Base-by-base conservation (phyloP, 2,329 filamentous ascomycete genomes). In the Coniosporium tulheliwenetii region DNA sequence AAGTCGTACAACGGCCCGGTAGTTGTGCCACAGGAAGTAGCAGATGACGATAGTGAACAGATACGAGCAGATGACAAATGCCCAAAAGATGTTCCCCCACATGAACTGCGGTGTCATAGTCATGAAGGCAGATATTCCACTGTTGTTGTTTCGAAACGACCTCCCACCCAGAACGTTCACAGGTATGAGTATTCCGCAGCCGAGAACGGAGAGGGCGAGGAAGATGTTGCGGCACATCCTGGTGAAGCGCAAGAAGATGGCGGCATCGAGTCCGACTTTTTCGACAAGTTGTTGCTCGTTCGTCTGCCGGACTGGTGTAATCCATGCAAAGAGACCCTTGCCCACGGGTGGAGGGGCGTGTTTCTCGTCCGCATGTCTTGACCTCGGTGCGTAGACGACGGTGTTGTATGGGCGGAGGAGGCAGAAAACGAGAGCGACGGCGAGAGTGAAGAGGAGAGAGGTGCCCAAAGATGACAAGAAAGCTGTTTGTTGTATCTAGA, bases 171-270 rank as follows among this genome's bases (percentile, higher is more conserved):
- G 39, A n/a, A 84, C 61, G 54, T 94, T 89, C 52, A 93, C 65
- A 0, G 91, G 91, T 33, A 95, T 77, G 47, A 95, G 69, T 44
- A 96, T 75, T 40, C 68, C 69, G 48, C 84, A 80, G 13, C 83
- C 85, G 30, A 93, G 59, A 5, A 93, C 47, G 26, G 78, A 73
- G 41, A 95, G 63, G 7, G 75, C 63, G 26, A 82, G 55, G 56
- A 96, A 94, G 47, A 96, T 83, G 57, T 94, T 91, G 44, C 91
- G 79, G 55, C 84, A 84, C 91, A 98, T 96, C 49, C 79, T 73
- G 39, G 79, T 75, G 53, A 95, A 87, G 40, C 89, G 79, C 48
- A 98, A 67, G 58, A 98, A 96, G 38, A 98, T 65, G 8, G 83
- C 81, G 8, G 87, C 91, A 61, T 98, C 91, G 65, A 98, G 69